phyloP scores from a whole-genome alignment of 1,139 yeast genomes.

The Wickerhamomyces sp. region DNA sequence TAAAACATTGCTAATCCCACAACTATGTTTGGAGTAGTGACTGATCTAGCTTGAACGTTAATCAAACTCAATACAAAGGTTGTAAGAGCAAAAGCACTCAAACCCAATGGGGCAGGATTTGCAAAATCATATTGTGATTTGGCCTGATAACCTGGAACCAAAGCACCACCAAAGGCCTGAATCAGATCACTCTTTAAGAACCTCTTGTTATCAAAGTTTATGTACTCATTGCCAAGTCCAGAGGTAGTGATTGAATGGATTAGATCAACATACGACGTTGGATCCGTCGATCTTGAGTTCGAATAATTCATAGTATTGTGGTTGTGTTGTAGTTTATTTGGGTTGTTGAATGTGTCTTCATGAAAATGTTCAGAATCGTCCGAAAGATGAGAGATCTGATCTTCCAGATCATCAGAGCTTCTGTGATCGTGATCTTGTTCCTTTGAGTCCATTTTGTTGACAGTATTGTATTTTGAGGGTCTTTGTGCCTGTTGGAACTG shows the following conservation, averaged over 20 bases:
- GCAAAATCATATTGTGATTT: conserved; percentile 69
- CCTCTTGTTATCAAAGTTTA: conserved; percentile 57
- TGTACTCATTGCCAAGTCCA: conserved; percentile 42
- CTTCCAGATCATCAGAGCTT: conserved; percentile 5
- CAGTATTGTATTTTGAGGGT: too few relatives aligned
- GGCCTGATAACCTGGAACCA: conserved; percentile 44
- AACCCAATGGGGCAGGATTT: conserved; percentile 86
- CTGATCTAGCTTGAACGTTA: conserved; percentile 59
- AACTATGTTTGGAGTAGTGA: conserved; percentile 41
- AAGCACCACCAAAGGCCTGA: conserved; percentile 55
- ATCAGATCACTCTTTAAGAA: conserved; percentile 47
- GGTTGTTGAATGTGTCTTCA: conserved; percentile 3
- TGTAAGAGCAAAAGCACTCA: conserved; percentile 78
- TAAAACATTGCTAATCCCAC: conserved; percentile 65
- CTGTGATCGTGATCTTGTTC: not conserved
- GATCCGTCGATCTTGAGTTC: not conserved
- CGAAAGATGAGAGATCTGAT: conserved; percentile 13
- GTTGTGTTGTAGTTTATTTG: not conserved
- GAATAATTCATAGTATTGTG: not conserved
- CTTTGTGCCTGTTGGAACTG: too few relatives aligned
- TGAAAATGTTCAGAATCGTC: conserved; percentile 10
- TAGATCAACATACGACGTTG: conserved; percentile 6
- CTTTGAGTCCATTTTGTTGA: too few relatives aligned
- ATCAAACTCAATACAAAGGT: conserved; percentile 74
- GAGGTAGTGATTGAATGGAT: conserved; percentile 26